Evolutionary conservation across 2,329 filamentous ascomycete species (phyloP).

Genomic region (Davidsoniella australis): DNA sequence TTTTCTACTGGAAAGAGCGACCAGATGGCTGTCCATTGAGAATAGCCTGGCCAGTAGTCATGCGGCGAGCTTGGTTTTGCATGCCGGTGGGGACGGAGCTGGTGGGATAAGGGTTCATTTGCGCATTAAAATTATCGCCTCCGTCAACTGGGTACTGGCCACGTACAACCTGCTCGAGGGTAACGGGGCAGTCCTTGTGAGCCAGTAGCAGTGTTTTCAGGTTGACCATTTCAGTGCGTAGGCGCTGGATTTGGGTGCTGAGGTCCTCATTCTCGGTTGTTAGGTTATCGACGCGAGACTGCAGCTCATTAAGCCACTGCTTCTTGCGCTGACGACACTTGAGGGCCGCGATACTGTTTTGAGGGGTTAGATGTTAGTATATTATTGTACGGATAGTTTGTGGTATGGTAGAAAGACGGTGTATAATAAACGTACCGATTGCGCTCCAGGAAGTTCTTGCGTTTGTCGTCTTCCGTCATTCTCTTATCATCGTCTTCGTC

Average conservation of each 20-base stretch:
- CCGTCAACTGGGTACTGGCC: slow-evolving; percentile 35
- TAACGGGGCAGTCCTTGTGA: slow-evolving; percentile 91
- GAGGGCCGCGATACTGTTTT: slow-evolving; percentile 67
- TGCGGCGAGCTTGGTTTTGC: slow-evolving; percentile 6
- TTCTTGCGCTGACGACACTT: slow-evolving; percentile 98
- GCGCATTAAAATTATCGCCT: slow-evolving; percentile 34
- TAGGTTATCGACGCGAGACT: slow-evolving; percentile 86
- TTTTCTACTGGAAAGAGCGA: slow-evolving; percentile 1
- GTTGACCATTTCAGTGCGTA: slow-evolving; percentile 86
- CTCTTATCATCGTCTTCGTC: slow-evolving; percentile 37
- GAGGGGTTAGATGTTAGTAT: slow-evolving; percentile 15
- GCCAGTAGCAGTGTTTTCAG: slow-evolving; percentile 83
- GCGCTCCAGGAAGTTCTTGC: slow-evolving; percentile 91
- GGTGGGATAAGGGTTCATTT: slow-evolving; percentile 36
- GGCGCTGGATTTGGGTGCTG: slow-evolving; percentile 62
- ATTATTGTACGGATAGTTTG: too few species aligned
- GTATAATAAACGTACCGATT: slow-evolving; percentile 53
- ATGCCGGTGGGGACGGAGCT: background rate
- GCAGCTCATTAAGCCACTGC: slow-evolving; percentile 91
- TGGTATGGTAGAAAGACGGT: background rate
- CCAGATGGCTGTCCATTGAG: slow-evolving; percentile 8
- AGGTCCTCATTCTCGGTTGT: slow-evolving; percentile 82
- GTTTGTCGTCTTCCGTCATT: slow-evolving; percentile 97
- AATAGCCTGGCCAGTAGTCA: slow-evolving; percentile 9
- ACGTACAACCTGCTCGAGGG: slow-evolving; percentile 49